Evolutionary conservation across 2,329 filamentous ascomycete genomes (phyloP).

Genomic region (Neofusicoccum kwambonambiense): DNA sequence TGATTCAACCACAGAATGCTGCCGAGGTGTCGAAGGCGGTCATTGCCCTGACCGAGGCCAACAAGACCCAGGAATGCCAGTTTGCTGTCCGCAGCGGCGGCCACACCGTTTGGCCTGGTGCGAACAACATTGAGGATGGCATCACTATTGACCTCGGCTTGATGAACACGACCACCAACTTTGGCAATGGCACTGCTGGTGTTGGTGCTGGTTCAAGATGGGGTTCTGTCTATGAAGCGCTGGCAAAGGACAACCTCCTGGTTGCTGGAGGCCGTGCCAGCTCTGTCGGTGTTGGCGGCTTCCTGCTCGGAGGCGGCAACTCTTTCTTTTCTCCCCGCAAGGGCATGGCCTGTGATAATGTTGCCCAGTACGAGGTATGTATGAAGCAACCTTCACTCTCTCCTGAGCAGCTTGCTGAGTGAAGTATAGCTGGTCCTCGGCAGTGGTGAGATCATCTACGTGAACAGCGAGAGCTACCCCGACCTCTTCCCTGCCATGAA

Average conservation of each 20-base stretch:
- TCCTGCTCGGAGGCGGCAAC: conserved; percentile 20
- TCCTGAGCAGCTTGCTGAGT: background rate
- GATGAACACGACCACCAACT: conserved; percentile 24
- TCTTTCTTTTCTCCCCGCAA: conserved; percentile 17
- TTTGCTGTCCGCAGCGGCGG: conserved; percentile 33
- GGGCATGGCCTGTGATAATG: conserved; percentile 6
- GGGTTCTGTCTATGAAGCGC: conserved; percentile 21
- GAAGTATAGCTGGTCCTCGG: background rate
- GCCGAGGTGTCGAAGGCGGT: conserved; percentile 32
- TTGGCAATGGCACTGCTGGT: conserved; percentile 22
- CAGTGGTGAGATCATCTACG: conserved; percentile 8
- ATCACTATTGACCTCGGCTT: conserved; percentile 33
- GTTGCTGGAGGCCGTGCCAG: conserved; percentile 19
- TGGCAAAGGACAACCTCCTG: conserved; percentile 4
- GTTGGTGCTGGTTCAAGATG: conserved; percentile 19
- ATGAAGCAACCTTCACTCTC: background rate
- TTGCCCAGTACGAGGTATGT: conserved; percentile 5
- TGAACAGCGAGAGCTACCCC: background rate
- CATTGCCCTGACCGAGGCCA: conserved; percentile 24
- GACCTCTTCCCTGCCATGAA: conserved; percentile 40
- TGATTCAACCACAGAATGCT: conserved; percentile 29
- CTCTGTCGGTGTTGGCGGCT: conserved; percentile 21
- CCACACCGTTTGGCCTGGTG: conserved; percentile 27
- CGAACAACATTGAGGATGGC: conserved; percentile 29
- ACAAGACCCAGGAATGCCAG: conserved; percentile 15